Base-by-base conservation (phyloP, 257 asterid genomes). In the Ballota nigra region DNA sequence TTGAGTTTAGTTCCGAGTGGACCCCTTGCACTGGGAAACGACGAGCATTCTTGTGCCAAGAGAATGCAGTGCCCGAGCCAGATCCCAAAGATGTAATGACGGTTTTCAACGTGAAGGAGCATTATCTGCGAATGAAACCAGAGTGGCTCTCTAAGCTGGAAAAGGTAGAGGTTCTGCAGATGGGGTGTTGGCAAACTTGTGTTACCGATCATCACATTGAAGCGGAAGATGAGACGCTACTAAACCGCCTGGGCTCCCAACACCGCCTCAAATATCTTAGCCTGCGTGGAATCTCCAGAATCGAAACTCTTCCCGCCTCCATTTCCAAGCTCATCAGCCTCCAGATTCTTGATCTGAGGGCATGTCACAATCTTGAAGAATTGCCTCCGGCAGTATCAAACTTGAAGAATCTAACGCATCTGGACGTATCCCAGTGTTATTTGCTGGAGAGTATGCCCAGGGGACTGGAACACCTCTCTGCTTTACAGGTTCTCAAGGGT, bases 161-260 rank as follows among this genome's bases (percentile, higher is more conserved):
- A 1, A 69, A 69, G 56, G 56, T 69, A 56, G 66, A 56, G 66
- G 74, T 69, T 8, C 74, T 69, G 56, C 74, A 69, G 22, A 2
- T 69, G 74, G 74, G 74, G 65, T 49, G 74, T 26, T 69, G 74
- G 74, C 74, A 55, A 11, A 11, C 24, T 36, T 24, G 59, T 1
- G 43, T 2, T 4, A 4, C 24, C 26, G 47, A 40, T 40, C 59
- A 55, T 43, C 66, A 55, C 66, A 69, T 69, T 28, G 74, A 69
- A 34, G 66, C 16, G 6, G 73, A 53, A 16, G 15, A 69, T 6
- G 11, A 69, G 38, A 3, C 3, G 11, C 49, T 53, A 8, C 13
- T 53, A 0, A 8, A 53, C 2, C 55, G 55, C 7, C 26, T 69
- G 38, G 65, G 65, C 53, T 34, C 73, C 26, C 55, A 69, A 22